A percentile compares a stretch with the other conserved stretches of the same genome.
phyloP scores from a whole-genome alignment of 2,329 filamentous ascomycete genomes.

The Metarhizium anisopliae region DNA sequence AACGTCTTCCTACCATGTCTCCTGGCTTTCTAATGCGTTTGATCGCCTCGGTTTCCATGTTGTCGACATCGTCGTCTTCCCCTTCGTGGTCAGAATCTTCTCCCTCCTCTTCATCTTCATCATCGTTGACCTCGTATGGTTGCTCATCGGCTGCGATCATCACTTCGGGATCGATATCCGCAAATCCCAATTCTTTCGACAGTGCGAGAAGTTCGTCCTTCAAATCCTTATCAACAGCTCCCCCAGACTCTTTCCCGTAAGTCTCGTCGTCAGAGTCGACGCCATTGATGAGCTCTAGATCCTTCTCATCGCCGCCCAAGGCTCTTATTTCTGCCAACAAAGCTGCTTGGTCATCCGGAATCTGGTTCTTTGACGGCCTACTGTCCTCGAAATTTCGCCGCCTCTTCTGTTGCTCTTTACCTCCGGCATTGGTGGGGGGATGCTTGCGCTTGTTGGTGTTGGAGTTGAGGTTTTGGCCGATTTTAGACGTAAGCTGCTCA shows the following conservation, averaged over 20 bases:
- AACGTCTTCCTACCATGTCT: conserved; percentile 23
- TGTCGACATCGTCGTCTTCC: conserved; percentile 21
- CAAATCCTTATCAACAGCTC: conserved; percentile 31
- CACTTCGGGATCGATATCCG: conserved; percentile 23
- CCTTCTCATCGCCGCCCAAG: conserved; percentile 56
- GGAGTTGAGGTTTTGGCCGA: conserved; percentile 41
- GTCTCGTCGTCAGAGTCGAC: conserved; percentile 33
- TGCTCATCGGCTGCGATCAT: conserved; percentile 29
- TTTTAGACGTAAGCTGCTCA: conserved; percentile 44
- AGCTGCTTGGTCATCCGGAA: conserved; percentile 23
- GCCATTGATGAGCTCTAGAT: conserved; percentile 51
- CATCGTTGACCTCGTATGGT: conserved; percentile 22
- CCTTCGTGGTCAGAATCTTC: conserved; percentile 24
- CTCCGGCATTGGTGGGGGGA: conserved; percentile 24
- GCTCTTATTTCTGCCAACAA: conserved; percentile 56
- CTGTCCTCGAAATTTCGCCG: conserved; percentile 22
- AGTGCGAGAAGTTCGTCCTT: conserved; percentile 27
- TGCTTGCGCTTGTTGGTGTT: conserved; percentile 37
- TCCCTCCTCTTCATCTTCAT: conserved; percentile 18
- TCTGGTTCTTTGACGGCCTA: conserved; percentile 14
- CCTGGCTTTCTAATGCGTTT: conserved; percentile 18
- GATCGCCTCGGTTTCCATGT: conserved; percentile 16
- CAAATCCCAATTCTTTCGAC: conserved; percentile 30
- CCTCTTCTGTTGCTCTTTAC: conserved; percentile 27
- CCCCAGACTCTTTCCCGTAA: conserved; percentile 20